Evolutionary conservation across 306 rosid genomes (phyloP), one percentile per base, ranked within the genome.

Genomic region (Hippophae rhamnoides): DNA sequence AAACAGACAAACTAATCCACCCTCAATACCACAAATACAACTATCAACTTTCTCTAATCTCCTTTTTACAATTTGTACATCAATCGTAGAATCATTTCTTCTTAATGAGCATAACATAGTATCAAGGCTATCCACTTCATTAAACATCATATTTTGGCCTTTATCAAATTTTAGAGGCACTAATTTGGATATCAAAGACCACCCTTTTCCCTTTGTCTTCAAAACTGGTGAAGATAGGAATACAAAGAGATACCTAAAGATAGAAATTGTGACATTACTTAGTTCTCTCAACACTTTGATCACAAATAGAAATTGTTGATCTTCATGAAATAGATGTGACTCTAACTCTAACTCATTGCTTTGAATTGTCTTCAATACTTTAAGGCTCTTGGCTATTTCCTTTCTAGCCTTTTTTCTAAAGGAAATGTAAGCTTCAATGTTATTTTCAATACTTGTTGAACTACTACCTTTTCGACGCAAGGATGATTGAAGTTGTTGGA

Each of bases 331-430:
- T 1, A 61, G 53, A 50, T 54, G 52, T 42, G 69, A 54, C 8
- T 56, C 50, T 42, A 69, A 51, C 8, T 74, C 57, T 41, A 31
- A 52, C 53, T 56, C 73, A 26, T 54, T 72, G 64, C 44, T 80
- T 48, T 79, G 81, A 87, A 71, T 78, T 71, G 56, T 55, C 80
- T 85, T 87, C 56, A 87, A 7, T 10, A 55, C 67, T 13, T 52
- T 41, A 12, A 83, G 59, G 69, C 73, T 81, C 69, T 70, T 78
- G 0, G 71, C 63, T 5, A 76, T 66, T 46, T 70, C 85, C 68
- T 83, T 90, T 73, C 74, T 90, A 5, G 79, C 78, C 23, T 75
- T 83, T 76, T 75, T 92, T 44, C 84, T 79, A 23, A 81, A 81
- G 76, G 54, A 57, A 2, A 71, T 61, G 63, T 78, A 81, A 57